Evolutionary conservation across 139 green algal genomes (phyloP).

Genomic region (Eudorina sp.): DNA sequence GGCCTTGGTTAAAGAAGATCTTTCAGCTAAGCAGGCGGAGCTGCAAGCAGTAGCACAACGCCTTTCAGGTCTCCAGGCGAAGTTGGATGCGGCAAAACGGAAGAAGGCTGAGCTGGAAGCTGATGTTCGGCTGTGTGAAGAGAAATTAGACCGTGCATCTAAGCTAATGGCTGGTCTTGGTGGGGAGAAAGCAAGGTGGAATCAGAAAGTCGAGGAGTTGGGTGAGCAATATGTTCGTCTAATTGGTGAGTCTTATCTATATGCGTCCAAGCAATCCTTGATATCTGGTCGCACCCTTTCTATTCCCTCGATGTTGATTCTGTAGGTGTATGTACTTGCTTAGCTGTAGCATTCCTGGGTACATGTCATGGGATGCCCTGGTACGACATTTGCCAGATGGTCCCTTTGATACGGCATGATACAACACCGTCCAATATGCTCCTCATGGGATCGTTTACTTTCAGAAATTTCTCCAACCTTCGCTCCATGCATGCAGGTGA

Average conservation of each 20-base stretch:
- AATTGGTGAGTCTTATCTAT: slow-evolving; percentile 36
- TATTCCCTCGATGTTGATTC: too few species aligned
- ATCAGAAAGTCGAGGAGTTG: slow-evolving; percentile 68
- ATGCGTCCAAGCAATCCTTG: too few species aligned
- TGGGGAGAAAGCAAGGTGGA: slow-evolving; percentile 87
- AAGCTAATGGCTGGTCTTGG: slow-evolving; percentile 85
- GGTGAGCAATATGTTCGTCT: slow-evolving; percentile 72
- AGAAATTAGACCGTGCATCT: slow-evolving; percentile 79
- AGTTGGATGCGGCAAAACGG: slow-evolving; percentile 69
- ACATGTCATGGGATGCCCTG: too few species aligned
- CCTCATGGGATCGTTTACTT: too few species aligned
- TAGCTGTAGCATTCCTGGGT: too few species aligned
- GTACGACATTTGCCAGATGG: too few species aligned
- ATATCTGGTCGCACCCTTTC: neutral
- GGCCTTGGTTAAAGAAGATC: slow-evolving; percentile 59
- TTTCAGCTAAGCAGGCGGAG: slow-evolving; percentile 77
- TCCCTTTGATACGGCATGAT: too few species aligned
- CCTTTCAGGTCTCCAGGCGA: slow-evolving; percentile 73
- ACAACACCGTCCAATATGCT: too few species aligned
- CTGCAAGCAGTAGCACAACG: slow-evolving; percentile 74
- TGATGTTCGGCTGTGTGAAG: slow-evolving; percentile 68
- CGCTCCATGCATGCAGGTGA: slow-evolving; percentile 74
- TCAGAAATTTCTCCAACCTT: too few species aligned
- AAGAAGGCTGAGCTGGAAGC: slow-evolving; percentile 72
- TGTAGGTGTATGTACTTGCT: too few species aligned